Evolutionary conservation across 768 basidiomycete genomes (phyloP).

Genomic region (Rossbeevera mucosa): DNA sequence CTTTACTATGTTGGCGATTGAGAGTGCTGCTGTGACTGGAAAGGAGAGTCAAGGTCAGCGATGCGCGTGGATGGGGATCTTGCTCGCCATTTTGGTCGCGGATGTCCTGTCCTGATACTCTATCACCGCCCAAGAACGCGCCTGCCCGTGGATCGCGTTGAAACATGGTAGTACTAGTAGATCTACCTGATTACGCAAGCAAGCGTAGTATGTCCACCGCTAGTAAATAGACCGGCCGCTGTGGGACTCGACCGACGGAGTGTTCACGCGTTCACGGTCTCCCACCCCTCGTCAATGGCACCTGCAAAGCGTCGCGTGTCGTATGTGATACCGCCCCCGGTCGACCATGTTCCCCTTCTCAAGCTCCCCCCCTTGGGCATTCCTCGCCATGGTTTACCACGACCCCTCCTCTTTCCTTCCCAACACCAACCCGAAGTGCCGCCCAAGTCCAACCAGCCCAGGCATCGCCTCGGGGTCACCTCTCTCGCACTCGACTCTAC

Average conservation of each 20-base stretch:
- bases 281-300: conserved; percentile 29
- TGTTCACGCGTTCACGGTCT: neutral
- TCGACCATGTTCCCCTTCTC: conserved; percentile 57
- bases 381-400: conserved; percentile 60
- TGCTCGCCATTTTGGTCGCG: conserved; percentile 89
- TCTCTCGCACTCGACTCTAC: conserved; percentile 85
- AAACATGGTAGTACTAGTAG: conserved; percentile 49
- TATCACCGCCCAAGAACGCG: conserved; percentile 89
- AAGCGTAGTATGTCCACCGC: too few species aligned
- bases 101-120: conserved; percentile 92
- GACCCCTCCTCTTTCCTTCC: conserved; percentile 58
- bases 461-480: conserved; percentile 82
- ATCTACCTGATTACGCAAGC: conserved; percentile 19
- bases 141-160: conserved; percentile 91
- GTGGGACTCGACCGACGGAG: neutral
- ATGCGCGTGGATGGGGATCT: neutral
- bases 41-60: conserved; percentile 1
- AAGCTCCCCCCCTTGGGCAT: conserved; percentile 64
- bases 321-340: conserved; percentile 79
- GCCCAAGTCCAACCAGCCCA: conserved; percentile 46
- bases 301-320: conserved; percentile 70
- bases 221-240: conserved; percentile 8
- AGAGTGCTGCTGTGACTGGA: conserved; percentile 88
- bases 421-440: conserved; percentile 20
- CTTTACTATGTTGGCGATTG: conserved; percentile 97